A percentile compares a stretch with the other conserved stretches of the same genome.
Conservation (phyloP, 2,329 filamentous ascomycete species). For the Claviceps sp. region DNA sequence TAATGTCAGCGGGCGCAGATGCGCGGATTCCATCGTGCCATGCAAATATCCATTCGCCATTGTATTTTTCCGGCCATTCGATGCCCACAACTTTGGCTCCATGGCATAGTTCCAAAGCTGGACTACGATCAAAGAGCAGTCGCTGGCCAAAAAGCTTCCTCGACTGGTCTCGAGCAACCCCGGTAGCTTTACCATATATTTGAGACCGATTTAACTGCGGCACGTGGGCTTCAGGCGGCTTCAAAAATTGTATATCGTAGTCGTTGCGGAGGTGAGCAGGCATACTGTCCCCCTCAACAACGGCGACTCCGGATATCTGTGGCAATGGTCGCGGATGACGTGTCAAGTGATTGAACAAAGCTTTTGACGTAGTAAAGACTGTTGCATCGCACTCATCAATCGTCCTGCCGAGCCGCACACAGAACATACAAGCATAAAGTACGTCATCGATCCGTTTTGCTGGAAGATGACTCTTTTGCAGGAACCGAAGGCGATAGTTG, state of each 20-base stretch:
- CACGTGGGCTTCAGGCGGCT: slow-evolving; percentile 26
- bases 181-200: slow-evolving; percentile 29
- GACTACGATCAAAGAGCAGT: slow-evolving; percentile 30
- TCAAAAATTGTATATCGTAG: slow-evolving; percentile 38
- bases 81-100: slow-evolving; percentile 38
- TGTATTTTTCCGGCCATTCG: slow-evolving; percentile 35
- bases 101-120: slow-evolving; percentile 31
- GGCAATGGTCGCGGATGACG: slow-evolving; percentile 41
- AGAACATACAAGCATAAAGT: slow-evolving; percentile 42
- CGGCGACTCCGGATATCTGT: slow-evolving; percentile 31
- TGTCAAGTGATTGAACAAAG: slow-evolving; percentile 39
- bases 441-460: slow-evolving; percentile 37
- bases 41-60: slow-evolving; percentile 43
- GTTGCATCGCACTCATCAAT: slow-evolving; percentile 41
- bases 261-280: slow-evolving; percentile 30
- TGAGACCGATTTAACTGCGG: slow-evolving; percentile 27
- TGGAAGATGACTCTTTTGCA: slow-evolving; percentile 41
- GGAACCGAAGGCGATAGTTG: slow-evolving; percentile 38
- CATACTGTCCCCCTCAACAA: slow-evolving; percentile 31
- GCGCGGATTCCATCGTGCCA: slow-evolving; percentile 41
- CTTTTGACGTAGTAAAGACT: slow-evolving; percentile 39
- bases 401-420: slow-evolving; percentile 34
- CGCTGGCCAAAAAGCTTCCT: slow-evolving; percentile 33
- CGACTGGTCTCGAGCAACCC: slow-evolving; percentile 31
- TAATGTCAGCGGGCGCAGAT: slow-evolving; percentile 33